Base-by-base conservation (phyloP, 176 grass and related monocot genomes). In the Oryza officinalis region DNA sequence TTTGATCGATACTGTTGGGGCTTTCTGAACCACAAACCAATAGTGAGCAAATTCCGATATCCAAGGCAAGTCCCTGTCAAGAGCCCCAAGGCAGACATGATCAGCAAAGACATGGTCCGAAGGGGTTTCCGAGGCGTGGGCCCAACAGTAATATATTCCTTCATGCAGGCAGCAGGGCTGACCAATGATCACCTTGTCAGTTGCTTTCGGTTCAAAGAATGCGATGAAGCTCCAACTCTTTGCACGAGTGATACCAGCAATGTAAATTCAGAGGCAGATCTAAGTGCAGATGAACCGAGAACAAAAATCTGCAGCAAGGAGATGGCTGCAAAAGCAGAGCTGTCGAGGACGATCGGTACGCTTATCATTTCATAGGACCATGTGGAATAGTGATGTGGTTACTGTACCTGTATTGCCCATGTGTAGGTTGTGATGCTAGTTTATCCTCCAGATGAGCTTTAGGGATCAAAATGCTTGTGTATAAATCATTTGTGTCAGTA, bases 141-240 rank as follows among this genome's bases (percentile, higher is more conserved):
- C 10, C 89, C 91, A 5, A 94, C 91, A 0, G 85, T 96, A 10
- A 85, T 96, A 81, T 96, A 99, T 81, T 99, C 89, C 75, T 99
- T 99, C 83, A 96, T 96, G 93, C 96, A 99, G 81, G 96, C 77
- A 63, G 93, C 96, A 44, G 96, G 96, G 27, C 84, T 96, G 27
- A 93, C 91, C 60, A 96, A 94, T 63, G 91, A 99, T 65, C 96
- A 99, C 87, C 89, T 99, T 41, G 85, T 87, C 80, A 81, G 81
- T 84, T 96, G 96, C 76, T 99, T 90, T 89, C 83, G 91, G 41
- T 93, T 90, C 23, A 80, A 87, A 77, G 89, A 96, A 87, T 99
- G 93, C 65, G 67, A 65, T 18, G 76, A 71, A 13, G 22, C 52
- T 67, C 76, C 80, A 75, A 74, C 63, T 27, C 84, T 52, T 52